phyloP scores from a whole-genome alignment of 371 early-diverging fungal species.

The Mortierella polycephala region DNA sequence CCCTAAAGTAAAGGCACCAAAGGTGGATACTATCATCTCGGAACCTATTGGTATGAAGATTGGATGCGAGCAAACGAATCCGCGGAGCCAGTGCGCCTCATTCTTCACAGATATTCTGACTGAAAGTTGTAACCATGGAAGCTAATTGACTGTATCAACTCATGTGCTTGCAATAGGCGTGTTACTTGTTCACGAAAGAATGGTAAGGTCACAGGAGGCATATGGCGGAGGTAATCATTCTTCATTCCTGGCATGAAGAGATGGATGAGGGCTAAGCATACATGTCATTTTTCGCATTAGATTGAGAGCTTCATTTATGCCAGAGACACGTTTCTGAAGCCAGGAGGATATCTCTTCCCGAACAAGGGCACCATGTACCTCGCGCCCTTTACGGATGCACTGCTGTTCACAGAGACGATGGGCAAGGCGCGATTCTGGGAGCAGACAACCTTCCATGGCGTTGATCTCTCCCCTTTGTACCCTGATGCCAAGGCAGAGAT shows the following conservation, averaged over 20 bases:
- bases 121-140: background rate
- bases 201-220: conserved; percentile 60
- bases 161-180: conserved; percentile 62
- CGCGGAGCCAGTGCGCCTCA: background rate
- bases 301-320: conserved; percentile 86
- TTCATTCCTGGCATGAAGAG: background rate
- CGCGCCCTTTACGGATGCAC: conserved; percentile 88
- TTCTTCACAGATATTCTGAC: background rate
- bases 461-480: conserved; percentile 88
- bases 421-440: conserved; percentile 92
- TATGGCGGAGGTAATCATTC: background rate
- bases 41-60: conserved; percentile 85
- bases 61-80: background rate
- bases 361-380: conserved; percentile 88
- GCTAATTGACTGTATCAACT: too few species aligned
- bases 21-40: conserved; percentile 94
- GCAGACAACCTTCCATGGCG: conserved; percentile 89
- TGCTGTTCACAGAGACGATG: conserved; percentile 93
- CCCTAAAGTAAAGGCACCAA: conserved; percentile 68
- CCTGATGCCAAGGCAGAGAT: conserved; percentile 86
- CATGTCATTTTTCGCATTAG: conserved; percentile 44
- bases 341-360: conserved; percentile 93
- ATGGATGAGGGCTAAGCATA: background rate
- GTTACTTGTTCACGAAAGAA: conserved; percentile 93
- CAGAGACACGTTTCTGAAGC: conserved; percentile 92